These are phyloP conservation scores for Abrus precatorius DNA, from an alignment of 306 rosid species.

Conservation along the genomic window DNA sequence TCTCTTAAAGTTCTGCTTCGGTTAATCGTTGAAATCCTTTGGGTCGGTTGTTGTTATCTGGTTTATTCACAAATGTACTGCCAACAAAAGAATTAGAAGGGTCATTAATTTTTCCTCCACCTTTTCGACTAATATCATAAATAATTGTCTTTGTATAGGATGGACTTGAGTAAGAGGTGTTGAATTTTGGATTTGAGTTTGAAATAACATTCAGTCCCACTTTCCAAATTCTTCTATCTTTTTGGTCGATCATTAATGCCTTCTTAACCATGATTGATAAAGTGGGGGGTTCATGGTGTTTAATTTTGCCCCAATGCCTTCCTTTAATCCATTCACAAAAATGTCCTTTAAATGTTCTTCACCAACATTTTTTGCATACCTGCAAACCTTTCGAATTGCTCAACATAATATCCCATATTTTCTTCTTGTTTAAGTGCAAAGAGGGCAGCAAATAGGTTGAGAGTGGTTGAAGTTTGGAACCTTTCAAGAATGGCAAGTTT, in stretches of 20 bases:
- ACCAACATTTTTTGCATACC: neutral
- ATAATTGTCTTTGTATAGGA: neutral
- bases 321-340: neutral
- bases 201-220: neutral
- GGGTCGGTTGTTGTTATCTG: neutral
- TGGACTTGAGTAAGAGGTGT: neutral
- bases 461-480: conserved; percentile 1
- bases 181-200: neutral
- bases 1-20: neutral
- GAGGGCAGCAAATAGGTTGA: neutral
- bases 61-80: neutral
- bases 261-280: conserved; percentile 10
- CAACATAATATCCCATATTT: neutral
- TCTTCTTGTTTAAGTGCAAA: neutral
- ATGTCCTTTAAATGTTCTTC: conserved; percentile 7
- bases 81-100: neutral
- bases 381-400: neutral
- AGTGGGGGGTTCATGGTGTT: neutral
- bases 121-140: neutral
- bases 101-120: neutral
- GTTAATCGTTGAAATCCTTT: neutral
- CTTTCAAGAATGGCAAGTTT: neutral
- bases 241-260: neutral
- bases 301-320: neutral
- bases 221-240: neutral